Conservation (phyloP, 2,329 filamentous ascomycete genomes). For the Exophiala xenobiotica region DNA sequence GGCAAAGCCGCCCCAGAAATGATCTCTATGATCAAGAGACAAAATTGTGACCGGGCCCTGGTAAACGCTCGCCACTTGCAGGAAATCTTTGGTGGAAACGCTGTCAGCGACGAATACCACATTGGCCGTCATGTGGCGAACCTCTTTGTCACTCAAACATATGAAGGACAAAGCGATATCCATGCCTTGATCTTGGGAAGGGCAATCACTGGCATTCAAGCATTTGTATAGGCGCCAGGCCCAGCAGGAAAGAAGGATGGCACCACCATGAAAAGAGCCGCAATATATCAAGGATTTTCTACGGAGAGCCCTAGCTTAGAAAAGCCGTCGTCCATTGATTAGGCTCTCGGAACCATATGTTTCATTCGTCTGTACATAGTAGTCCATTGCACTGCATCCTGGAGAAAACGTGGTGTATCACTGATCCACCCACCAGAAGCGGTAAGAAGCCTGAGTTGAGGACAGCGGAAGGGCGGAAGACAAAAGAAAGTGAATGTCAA, state of each 20-base stretch:
- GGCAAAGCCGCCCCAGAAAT: constrained; percentile 88
- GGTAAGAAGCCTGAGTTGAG: too few relatives aligned
- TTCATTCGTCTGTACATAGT: too few relatives aligned
- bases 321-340: too few relatives aligned
- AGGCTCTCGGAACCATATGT: too few relatives aligned
- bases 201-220: constrained; percentile 73
- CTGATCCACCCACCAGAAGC: too few relatives aligned
- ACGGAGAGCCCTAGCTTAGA: too few relatives aligned
- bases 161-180: constrained; percentile 97
- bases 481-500: neutral
- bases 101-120: constrained; percentile 94
- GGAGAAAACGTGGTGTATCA: too few relatives aligned
- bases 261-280: too few relatives aligned
- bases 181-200: constrained; percentile 72
- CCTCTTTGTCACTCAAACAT: constrained; percentile 94
- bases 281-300: too few relatives aligned
- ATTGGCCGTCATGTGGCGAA: constrained; percentile 96
- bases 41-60: constrained; percentile 92
- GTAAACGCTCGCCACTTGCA: constrained; percentile 77
- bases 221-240: constrained; percentile 61
- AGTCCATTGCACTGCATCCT: too few relatives aligned
- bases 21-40: constrained; percentile 94
- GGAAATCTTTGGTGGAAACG: constrained; percentile 96
- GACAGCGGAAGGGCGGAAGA: neutral
- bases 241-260: too few relatives aligned